Conservation (phyloP, 306 rosid genomes). For the Hylodesmum podocarpum region DNA sequence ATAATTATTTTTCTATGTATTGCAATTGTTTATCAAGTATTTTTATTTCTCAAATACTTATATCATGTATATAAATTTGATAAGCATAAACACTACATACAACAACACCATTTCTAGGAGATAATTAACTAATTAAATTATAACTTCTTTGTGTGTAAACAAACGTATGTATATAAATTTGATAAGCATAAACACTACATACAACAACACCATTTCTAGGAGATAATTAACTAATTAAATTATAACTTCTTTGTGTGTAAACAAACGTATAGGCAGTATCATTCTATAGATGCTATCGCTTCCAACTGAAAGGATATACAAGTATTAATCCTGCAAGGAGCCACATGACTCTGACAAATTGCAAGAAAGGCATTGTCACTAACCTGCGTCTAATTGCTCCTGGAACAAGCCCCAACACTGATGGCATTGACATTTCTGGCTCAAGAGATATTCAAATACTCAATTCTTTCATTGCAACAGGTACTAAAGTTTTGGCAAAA, state of each 20-base stretch:
- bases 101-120: neutral
- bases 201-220: neutral
- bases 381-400: constrained; percentile 44
- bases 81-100: neutral
- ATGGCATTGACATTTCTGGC: constrained; percentile 55
- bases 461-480: constrained; percentile 48
- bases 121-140: neutral
- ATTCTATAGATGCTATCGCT: constrained; percentile 42
- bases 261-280: constrained; percentile 37
- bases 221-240: neutral
- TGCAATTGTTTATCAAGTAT: too few relatives aligned
- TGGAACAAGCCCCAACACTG: constrained; percentile 52
- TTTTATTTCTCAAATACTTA: neutral
- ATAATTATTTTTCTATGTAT: too few relatives aligned
- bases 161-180: neutral
- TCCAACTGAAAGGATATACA: constrained; percentile 40
- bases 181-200: neutral
- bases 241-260: neutral
- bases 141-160: neutral
- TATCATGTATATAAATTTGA: neutral
- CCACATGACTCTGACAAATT: constrained; percentile 47
- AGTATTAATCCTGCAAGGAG: constrained; percentile 49
- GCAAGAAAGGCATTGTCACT: constrained; percentile 33
- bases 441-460: constrained; percentile 38
- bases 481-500: neutral